phyloP scores from a whole-genome alignment of 1,284 basidiomycete species.

The Irpex sp. region DNA sequence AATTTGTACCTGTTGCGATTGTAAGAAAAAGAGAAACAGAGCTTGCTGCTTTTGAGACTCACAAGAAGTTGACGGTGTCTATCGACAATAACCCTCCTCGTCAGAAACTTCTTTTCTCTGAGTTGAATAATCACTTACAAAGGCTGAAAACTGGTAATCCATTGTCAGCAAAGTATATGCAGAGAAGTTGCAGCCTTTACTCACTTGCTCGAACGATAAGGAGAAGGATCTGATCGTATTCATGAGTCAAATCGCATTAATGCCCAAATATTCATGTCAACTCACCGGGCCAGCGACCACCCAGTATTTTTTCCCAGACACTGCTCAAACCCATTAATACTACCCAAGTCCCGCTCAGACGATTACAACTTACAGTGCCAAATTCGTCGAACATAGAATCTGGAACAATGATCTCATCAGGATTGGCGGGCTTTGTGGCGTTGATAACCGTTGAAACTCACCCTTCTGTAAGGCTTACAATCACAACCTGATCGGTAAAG shows the following conservation, averaged over 20 bases:
- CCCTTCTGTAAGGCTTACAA: neutral
- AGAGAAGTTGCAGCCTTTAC: neutral
- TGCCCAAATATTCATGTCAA: neutral
- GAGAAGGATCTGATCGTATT: neutral
- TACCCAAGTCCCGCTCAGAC: neutral
- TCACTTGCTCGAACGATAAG: neutral
- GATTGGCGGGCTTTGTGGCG: neutral
- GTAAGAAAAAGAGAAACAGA: neutral
- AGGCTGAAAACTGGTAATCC: neutral
- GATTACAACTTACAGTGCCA: constrained; percentile 1
- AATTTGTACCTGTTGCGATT: neutral
- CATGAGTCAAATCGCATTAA: neutral
- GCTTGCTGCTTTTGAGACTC: neutral
- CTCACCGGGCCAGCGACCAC: constrained; percentile 3
- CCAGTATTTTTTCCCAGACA: neutral
- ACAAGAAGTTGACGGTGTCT: constrained; percentile 1
- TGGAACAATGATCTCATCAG: neutral
- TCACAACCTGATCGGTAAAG: neutral
- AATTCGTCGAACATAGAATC: constrained; percentile 6
- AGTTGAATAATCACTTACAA: neutral
- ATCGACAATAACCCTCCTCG: neutral
- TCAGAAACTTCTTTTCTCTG: neutral
- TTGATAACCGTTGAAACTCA: neutral
- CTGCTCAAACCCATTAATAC: neutral
- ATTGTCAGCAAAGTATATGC: neutral